Evolutionary conservation across 2,329 filamentous ascomycete species (phyloP), one percentile per base, ranked within the genome.

Genomic region (Cryphonectria nitschkei): DNA sequence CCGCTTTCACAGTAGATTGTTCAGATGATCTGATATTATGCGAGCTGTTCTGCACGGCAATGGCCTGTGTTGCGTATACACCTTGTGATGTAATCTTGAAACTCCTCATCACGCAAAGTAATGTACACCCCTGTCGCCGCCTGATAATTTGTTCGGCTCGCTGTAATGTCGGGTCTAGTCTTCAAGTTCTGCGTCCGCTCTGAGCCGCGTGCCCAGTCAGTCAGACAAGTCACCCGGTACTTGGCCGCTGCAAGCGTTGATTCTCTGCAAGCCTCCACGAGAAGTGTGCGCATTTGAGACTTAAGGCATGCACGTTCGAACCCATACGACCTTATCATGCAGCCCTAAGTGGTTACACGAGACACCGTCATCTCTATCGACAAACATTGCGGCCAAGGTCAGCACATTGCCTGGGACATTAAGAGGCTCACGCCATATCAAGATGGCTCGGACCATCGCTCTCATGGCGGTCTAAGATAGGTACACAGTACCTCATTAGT

Each of bases 391-490:
- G 14, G 39, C 34, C 6, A 8, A 6, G 29, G 39, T 29, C 29
- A 41, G 22, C 56, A 22, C 11, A 9, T 41, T 29, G 14, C 11
- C 22, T n/a, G 46, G 13, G 22, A 50, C 22, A 50, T 50, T 9
- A n/a, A 1, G 46, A 65, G 39, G 16, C 62, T 61, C 68, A 61
- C 62, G 14, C 37, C 46, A 67, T 34, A 37, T 50, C 26, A 26
- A 52, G 19, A 19, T 65, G 29, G 54, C 26, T 50, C 32, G 19
- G 34, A n/a, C 19, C 58, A 37, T 39, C 32, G 19, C n/a, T 26
- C 43, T 65, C 22, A 29, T 22, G 50, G 69, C 39, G n/a, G 41
- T 50, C 63, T 72, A 58, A 61, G 70, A 58, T 34, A 58, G 26
- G 52, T 29, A 56, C 52, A 34, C 7, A 16, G 19, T 39, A 39